Percentiles rank a stretch among this genome's conserved stretches.
Evolutionary conservation across 768 basidiomycete genomes (phyloP).

Genomic region (Tylopilus vinaceipallidus): DNA sequence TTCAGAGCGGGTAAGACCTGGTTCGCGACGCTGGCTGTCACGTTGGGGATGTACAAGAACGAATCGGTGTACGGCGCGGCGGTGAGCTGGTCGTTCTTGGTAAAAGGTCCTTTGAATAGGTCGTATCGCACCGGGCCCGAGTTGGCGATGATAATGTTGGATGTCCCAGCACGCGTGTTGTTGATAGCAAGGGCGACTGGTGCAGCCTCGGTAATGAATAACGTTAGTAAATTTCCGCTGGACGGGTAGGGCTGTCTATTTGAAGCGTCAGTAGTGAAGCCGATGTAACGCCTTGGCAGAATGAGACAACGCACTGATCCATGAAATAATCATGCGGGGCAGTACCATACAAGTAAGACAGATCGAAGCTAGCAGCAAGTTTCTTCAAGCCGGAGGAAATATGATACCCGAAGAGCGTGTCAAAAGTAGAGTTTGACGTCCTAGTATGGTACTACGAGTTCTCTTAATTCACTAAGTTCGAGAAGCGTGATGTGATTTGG

Average conservation of each 20-base stretch:
- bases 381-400: constrained; percentile 57
- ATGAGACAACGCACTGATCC: constrained; percentile 42
- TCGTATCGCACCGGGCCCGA: constrained; percentile 66
- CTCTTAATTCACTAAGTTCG: neutral
- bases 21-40: constrained; percentile 50
- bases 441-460: constrained; percentile 62
- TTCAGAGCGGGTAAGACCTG: constrained; percentile 56
- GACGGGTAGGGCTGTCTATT: constrained; percentile 61
- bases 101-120: constrained; percentile 67
- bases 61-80: constrained; percentile 65
- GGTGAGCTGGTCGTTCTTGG: constrained; percentile 77
- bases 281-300: neutral
- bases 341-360: constrained; percentile 61
- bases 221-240: constrained; percentile 55
- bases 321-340: constrained; percentile 77
- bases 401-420: constrained; percentile 50
- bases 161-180: constrained; percentile 57
- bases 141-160: constrained; percentile 64
- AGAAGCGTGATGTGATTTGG: neutral
- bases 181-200: constrained; percentile 58
- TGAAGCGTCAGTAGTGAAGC: neutral
- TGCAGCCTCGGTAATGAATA: constrained; percentile 54
- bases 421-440: constrained; percentile 49
- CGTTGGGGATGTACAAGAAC: constrained; percentile 59
- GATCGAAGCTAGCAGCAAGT: constrained; percentile 57